These are phyloP conservation scores for Coemansia sp. DNA, from an alignment of 192 early-diverging fungal genomes.

Conservation along the genomic window DNA sequence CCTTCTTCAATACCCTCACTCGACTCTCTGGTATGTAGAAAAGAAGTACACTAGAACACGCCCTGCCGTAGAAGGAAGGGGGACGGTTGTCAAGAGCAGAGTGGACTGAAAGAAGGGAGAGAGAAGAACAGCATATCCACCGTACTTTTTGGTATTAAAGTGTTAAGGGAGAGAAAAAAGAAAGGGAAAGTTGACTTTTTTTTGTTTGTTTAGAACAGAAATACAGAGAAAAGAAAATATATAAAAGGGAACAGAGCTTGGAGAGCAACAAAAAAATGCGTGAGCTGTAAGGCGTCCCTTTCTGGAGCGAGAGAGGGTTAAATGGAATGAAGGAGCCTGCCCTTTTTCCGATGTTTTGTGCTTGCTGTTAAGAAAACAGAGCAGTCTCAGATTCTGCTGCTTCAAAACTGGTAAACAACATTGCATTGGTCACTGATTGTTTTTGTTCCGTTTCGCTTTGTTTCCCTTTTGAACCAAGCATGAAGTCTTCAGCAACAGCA, in stretches of 20 bases:
- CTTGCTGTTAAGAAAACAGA: not conserved
- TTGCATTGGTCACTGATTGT: not conserved
- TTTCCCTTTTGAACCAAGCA: no score
- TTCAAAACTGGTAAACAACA: conserved; percentile 1
- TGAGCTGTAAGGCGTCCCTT: conserved; percentile 6
- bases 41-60: no score
- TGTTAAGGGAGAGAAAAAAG: not conserved
- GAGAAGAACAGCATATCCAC: not conserved
- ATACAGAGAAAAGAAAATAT: conserved; percentile 8
- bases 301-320: not conserved
- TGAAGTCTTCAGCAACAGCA: no score
- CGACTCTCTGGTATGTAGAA: no score
- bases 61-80: no score
- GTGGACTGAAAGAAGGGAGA: not conserved
- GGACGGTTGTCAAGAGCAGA: no score
- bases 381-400: not conserved
- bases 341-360: conserved; percentile 5
- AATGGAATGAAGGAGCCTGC: not conserved
- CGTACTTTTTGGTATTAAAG: conserved; percentile 5
- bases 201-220: conserved; percentile 13
- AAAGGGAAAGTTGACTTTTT: not conserved
- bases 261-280: not conserved
- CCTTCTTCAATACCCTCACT: no score
- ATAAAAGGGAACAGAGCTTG: conserved; percentile 9
- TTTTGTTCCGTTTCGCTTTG: no score